Percentiles rank a stretch among this genome's conserved stretches.
Evolutionary conservation across 106 monocot genomes (phyloP).

Genomic region (Gastrodia elata): DNA sequence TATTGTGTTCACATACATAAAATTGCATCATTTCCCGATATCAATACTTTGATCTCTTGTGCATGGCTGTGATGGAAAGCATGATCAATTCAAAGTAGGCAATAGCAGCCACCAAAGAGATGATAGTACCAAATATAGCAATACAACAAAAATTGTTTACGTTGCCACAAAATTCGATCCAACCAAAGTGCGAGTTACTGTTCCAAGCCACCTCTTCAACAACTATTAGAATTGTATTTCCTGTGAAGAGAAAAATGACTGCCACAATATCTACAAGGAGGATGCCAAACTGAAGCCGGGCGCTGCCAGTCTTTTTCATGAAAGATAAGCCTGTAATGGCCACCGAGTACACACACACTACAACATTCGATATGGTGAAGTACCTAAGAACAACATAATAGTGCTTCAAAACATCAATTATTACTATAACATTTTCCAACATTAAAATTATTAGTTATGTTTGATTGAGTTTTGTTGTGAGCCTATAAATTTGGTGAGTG

Average conservation of each 20-base stretch:
- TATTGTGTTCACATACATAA: no score
- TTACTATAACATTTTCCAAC: no score
- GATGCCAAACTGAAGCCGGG: background rate
- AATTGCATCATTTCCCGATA: no score
- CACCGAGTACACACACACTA: background rate
- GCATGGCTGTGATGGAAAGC: background rate
- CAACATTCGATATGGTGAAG: background rate
- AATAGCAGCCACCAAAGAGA: background rate
- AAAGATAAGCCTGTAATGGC: background rate
- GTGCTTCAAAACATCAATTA: no score
- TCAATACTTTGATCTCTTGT: conserved; percentile 1
- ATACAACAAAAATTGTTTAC: background rate
- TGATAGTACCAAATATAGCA: background rate
- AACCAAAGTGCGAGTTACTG: background rate
- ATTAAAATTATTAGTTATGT: no score
- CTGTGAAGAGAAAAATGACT: background rate
- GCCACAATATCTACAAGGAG: background rate
- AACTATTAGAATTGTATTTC: background rate
- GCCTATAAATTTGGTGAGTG: no score
- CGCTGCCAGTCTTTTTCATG: background rate
- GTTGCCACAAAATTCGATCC: background rate
- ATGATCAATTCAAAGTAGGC: background rate
- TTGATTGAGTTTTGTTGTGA: no score
- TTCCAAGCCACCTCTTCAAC: background rate
- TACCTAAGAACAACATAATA: no score